These are phyloP conservation scores for Panicum miliaceum DNA, from an alignment of 176 grass and related monocot species.

Conservation along the genomic window DNA sequence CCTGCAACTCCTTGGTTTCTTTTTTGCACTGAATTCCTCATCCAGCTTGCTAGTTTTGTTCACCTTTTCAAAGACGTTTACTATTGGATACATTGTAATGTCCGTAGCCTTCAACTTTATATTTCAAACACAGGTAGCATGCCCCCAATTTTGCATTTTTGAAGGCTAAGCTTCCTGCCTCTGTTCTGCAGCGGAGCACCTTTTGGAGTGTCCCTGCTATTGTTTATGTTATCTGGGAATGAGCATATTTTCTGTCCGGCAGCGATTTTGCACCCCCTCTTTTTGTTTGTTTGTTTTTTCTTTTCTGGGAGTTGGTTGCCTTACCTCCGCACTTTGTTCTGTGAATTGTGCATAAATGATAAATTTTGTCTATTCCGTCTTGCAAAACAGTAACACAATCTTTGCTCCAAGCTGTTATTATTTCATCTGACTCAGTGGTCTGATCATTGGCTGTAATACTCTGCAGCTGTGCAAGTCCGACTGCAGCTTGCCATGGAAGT, in stretches of 20 bases:
- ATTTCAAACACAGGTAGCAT: not conserved
- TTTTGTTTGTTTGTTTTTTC: not conserved
- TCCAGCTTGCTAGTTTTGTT: not conserved
- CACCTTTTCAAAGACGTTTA: not conserved
- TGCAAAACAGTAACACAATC: not conserved
- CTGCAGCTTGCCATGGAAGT: conserved; percentile 94
- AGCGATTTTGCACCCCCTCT: not conserved
- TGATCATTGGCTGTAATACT: conserved; percentile 7
- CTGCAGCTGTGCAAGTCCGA: conserved; percentile 72
- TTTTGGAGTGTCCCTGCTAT: not conserved
- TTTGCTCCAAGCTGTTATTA: no score
- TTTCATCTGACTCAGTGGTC: not conserved
- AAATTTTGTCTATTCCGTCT: not conserved
- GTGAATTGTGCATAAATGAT: not conserved
- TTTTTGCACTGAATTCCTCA: not conserved
- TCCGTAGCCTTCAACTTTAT: not conserved
- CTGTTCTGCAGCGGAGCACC: not conserved
- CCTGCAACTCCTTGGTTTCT: not conserved
- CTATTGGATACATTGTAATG: not conserved
- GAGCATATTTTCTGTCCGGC: not conserved
- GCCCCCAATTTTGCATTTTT: not conserved
- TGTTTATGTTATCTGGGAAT: not conserved
- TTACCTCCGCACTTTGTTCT: not conserved
- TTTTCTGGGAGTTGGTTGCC: not conserved
- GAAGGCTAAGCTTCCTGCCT: not conserved